Evolutionary conservation across 2,329 filamentous ascomycete genomes (phyloP).

Genomic region (Alternaria incomplexa): DNA sequence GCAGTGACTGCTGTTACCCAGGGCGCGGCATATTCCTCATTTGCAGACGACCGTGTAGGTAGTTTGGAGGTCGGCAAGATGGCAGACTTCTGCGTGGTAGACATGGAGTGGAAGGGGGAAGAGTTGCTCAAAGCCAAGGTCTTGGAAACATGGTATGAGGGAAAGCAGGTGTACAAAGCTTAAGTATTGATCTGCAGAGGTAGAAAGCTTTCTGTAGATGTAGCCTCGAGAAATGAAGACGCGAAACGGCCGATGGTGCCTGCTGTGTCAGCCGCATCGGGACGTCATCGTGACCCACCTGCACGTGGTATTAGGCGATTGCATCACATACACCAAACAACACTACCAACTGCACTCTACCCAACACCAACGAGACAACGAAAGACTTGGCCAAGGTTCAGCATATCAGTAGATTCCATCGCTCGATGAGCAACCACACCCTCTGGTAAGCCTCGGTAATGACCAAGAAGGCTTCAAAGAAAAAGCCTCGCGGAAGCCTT

Average conservation of each 20-base stretch:
- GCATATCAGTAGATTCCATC: not conserved
- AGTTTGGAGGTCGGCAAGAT: constrained; percentile 59
- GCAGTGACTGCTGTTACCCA: constrained; percentile 61
- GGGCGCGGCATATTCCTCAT: constrained; percentile 65
- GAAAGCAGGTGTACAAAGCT: constrained; percentile 39
- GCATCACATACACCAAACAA: not conserved
- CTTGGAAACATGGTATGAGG: constrained; percentile 62
- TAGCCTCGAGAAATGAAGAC: not conserved
- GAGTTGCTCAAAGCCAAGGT: constrained; percentile 56
- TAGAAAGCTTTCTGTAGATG: not conserved
- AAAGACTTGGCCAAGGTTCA: not conserved
- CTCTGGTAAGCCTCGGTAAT: not conserved
- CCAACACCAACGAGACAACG: not conserved
- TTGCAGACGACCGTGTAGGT: constrained; percentile 62
- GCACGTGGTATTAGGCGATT: not conserved
- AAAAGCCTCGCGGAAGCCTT: not conserved
- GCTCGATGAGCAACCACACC: not conserved
- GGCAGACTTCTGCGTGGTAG: constrained; percentile 65
- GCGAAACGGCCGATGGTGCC: not conserved
- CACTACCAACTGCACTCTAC: not conserved
- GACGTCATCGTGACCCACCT: not conserved
- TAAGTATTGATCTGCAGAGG: not conserved
- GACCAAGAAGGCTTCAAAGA: not conserved
- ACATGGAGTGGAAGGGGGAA: constrained; percentile 58
- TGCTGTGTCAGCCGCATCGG: not conserved